Percentiles rank a stretch among this genome's conserved stretches.
Evolutionary conservation across 345 rosid genomes (phyloP).

Genomic region (Laguncularia racemosa): DNA sequence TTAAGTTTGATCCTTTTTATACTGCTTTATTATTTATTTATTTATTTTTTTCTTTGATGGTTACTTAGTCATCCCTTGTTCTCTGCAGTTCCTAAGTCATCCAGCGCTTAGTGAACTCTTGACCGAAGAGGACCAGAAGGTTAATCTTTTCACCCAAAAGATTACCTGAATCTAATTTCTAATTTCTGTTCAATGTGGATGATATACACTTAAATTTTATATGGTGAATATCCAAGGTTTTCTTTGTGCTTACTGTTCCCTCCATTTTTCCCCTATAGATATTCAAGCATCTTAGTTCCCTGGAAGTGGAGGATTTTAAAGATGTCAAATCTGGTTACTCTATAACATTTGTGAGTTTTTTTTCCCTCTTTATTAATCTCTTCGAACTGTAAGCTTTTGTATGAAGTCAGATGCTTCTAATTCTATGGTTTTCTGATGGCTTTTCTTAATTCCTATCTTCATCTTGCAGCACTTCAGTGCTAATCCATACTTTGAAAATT

Average conservation of each 20-base stretch:
- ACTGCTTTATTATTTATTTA: too few species aligned
- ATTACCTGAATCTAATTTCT: background rate
- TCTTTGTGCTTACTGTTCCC: background rate
- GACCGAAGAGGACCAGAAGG: constrained; percentile 92
- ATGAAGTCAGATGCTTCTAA: too few species aligned
- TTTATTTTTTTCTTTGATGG: too few species aligned
- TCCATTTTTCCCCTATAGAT: constrained; percentile 34
- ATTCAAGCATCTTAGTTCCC: constrained; percentile 55
- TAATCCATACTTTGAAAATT: constrained; percentile 81
- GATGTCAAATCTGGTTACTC: constrained; percentile 90
- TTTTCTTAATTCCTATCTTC: constrained; percentile 6
- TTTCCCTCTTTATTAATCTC: background rate
- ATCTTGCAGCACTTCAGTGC: constrained; percentile 54
- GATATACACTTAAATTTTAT: too few species aligned
- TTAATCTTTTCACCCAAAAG: constrained; percentile 14
- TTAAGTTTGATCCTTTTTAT: background rate
- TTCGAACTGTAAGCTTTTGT: too few species aligned
- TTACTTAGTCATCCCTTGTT: too few species aligned
- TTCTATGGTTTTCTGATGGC: background rate
- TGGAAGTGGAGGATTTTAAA: constrained; percentile 86
- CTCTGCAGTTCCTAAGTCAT: constrained; percentile 74
- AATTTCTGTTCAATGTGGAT: too few species aligned
- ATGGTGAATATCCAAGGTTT: too few species aligned
- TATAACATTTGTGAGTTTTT: constrained; percentile 67
- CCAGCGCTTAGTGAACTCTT: constrained; percentile 73